Base-by-base conservation (phyloP, 805 yeast species). In the Jamesozyma lodderae region DNA sequence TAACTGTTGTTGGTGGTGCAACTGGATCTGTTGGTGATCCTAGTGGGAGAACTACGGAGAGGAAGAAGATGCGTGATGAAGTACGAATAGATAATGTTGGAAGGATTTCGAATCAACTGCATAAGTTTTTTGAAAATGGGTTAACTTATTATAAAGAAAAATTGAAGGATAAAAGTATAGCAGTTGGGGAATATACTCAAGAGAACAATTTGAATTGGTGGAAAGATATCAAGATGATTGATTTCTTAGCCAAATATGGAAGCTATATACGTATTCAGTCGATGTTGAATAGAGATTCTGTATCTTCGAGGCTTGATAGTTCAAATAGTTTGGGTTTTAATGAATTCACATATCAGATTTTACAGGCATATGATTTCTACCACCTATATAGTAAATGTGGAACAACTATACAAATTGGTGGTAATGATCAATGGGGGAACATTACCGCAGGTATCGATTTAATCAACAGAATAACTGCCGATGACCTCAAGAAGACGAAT, bases 371-470 rank as follows among this genome's bases (percentile, higher is more conserved):
- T 57, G 98, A 92, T 56, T 92, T 86, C 55, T 86, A 81, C 70
- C 86, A 88, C 54, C 63, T 92, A 41, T 77, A 75, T 64, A 70
- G 69, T 27, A 57, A 72, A 13, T 61, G 73, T 26, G 60, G 66
- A 3, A 88, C 88, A 31, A 67, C 69, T 31, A 61, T 87, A 11
- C 97, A 92, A 63, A 78, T 83, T 25, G 98, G 98, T 18, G 98
- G 98, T 5, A 87, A 83, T 55, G 98, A 92, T 57, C 98, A 92
- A 61, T 92, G 96, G 87, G 98, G 98, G 1, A 92, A 92, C 52
- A 92, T 92, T 42, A 85, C 94, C 2, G 96, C 97, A 0, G 98
- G 98, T 0, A 73, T 84, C 28, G 98, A 92, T 52, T 68, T 92
- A 41, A 86, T 88, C 28, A 68, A 80, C 1, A 66, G 95, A 44